Base-by-base conservation (phyloP, 2,329 filamentous ascomycete genomes). In the Penicillium sp. region DNA sequence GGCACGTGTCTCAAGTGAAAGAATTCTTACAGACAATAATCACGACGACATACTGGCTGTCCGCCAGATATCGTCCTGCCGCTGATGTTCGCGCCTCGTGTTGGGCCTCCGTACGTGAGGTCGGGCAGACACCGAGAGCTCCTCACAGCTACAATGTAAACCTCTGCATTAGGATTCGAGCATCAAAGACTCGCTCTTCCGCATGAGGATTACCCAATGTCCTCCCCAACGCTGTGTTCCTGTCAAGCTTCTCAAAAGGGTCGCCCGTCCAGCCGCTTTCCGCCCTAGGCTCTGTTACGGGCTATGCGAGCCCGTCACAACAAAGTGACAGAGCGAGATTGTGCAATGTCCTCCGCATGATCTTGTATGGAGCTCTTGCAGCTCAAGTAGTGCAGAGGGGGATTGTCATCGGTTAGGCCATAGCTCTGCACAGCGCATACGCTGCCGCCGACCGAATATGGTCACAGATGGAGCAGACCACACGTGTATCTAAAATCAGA, bases 1-100 rank as follows among this genome's bases (percentile, higher is more conserved):
- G 69, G 69, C 25, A 71, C 69, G 13, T 76, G 74, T 59, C 58
- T 76, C 41, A 57, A 53, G 53, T 60, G 53, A 60, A 53, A 40
- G 12, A 25, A 38, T 28, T 25, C 32, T 12, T 43, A 6, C 12
- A 18, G 26, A 7, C 35, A 11, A 32, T 18, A 12, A 4, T n/a
- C n/a, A 32, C 27, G 5, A 28, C 25, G 40, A 6, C 34, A 33
- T 33, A 32, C 36, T 48, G 7, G 29, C 11, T 11, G 43, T 37
- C 36, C 32, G 48, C 49, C 47, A 47, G 38, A 59, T 56, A 11
- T 52, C 46, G 54, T 45, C 46, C 34, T 45, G 41, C 46, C 43
- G 45, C 35, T 32, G 9, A 9, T 43, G n/a, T n/a, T 26, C 29
- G 29, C 13, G 49, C 47, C 45, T 47, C 51, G 38, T 51, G 49